Base-by-base conservation (phyloP, 2,329 filamentous ascomycete genomes). In the Fusarium sp. region DNA sequence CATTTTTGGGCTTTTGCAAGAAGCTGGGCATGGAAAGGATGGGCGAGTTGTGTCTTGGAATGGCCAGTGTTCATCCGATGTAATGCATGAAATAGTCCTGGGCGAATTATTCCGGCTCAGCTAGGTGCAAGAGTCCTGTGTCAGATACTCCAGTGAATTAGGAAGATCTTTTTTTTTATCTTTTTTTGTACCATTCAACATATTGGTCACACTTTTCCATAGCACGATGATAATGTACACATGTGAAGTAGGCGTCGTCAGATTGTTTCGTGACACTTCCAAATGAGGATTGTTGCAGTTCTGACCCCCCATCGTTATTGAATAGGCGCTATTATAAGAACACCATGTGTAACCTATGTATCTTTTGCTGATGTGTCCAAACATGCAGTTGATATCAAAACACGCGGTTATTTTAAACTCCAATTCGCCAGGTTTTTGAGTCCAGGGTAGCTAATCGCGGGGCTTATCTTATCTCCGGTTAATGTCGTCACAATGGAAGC, bases 1-100 rank as follows among this genome's bases (percentile, higher is more conserved):
- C 20, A 68, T 77, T 5, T 72, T 78, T 1, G 62, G 62, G 8
- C 67, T 81, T 81, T 70, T 84, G 8, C 74, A 67, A 30, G 70
- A 70, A 20, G 64, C 77, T 7, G 78, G 76, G 2, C 71, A 66
- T 30, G 83, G 82, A 1, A 38, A 42, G 18, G 20, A 48, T 22
- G 36, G 34, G n/a, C 32, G 32, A 12, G n/a, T 30, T 20, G 30
- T 60, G 11, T 30, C 62, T 22, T 73, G 56, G 59, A 67, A 56
- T 18, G 59, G 59, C 20, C 55, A 67, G 34, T 66, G 47, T 44
- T 45, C 42, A 14, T 62, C 69, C 20, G 22, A 36, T n/a, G 5
- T 30, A 36, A 26, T 26, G 18, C 5, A 28, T 28, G 32, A 38
- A 22, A 8, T 10, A 28, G 34, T 38, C 24, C 34, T 39, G 24